Percentiles rank a stretch among this genome's conserved stretches.
Evolutionary conservation across 2,329 filamentous ascomycete species (phyloP).

Genomic region (Knoxdaviesia capensis): DNA sequence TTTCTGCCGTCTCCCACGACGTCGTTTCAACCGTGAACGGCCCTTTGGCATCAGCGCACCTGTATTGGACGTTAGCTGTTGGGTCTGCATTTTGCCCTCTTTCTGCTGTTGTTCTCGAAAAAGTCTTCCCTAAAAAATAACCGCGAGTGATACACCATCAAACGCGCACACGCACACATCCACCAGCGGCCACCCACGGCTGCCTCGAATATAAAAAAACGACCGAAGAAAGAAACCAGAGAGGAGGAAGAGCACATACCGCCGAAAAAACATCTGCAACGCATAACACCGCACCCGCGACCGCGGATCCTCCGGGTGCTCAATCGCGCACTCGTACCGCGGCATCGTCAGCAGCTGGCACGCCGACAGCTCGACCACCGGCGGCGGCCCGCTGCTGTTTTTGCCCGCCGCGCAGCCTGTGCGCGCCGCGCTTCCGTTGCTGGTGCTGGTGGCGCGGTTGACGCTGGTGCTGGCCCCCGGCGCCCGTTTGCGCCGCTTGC

Average conservation of each 20-base stretch:
- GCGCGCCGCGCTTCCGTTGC: too few species aligned
- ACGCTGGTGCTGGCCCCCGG: conserved; percentile 6
- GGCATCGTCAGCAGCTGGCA: conserved; percentile 38
- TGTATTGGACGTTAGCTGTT: conserved; percentile 10
- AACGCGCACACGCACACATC: background rate
- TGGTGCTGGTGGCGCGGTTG: too few species aligned
- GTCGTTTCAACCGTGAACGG: conserved; percentile 43
- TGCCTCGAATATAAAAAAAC: background rate
- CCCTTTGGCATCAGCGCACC: conserved; percentile 36
- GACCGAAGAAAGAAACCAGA: background rate
- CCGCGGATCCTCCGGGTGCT: conserved; percentile 21
- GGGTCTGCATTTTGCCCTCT: background rate
- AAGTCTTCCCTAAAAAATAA: background rate
- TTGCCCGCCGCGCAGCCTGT: too few species aligned
- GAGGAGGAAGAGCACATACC: conserved; percentile 19
- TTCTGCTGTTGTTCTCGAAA: background rate
- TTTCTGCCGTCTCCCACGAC: conserved; percentile 28
- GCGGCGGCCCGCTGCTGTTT: background rate
- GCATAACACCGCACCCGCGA: conserved; percentile 34
- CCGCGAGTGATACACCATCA: background rate
- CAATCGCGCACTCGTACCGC: conserved; percentile 39
- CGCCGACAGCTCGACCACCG: conserved; percentile 26
- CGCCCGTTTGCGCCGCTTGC: conserved; percentile 30
- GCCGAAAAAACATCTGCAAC: conserved; percentile 37
- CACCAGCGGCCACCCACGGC: too few species aligned